A percentile compares a stretch with the other conserved stretches of the same genome.
These are phyloP conservation scores for Deuterostichococcus epilithicus DNA, from an alignment of 139 green algal species.

Conservation along the genomic window DNA sequence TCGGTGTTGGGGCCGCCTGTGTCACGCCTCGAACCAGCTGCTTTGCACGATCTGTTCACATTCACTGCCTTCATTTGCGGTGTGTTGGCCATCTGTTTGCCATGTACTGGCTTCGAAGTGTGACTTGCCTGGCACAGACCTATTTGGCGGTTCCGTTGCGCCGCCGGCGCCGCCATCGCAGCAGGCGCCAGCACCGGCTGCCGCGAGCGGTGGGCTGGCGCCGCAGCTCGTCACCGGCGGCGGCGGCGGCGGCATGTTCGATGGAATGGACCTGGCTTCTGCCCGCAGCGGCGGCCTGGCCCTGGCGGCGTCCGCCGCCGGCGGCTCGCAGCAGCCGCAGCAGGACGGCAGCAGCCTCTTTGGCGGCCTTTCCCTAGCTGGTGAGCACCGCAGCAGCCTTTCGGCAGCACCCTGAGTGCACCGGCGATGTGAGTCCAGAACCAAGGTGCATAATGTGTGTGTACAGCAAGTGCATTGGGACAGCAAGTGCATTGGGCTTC, in stretches of 20 bases:
- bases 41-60: too few species aligned
- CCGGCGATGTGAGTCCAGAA: too few species aligned
- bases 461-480: not conserved
- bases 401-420: too few species aligned
- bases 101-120: too few species aligned
- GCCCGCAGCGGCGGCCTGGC: not conserved
- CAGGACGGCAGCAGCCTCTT: slow-evolving; percentile 4
- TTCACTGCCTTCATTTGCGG: too few species aligned
- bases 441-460: too few species aligned
- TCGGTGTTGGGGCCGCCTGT: not conserved
- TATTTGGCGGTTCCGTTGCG: not conserved
- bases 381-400: not conserved
- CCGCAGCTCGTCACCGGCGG: not conserved
- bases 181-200: not conserved
- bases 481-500: not conserved
- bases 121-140: not conserved
- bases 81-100: too few species aligned
- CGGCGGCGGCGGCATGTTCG: not conserved
- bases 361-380: slow-evolving; percentile 3
- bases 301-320: too few species aligned
- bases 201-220: not conserved
- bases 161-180: too few species aligned
- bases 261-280: not conserved
- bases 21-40: not conserved
- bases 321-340: not conserved